A percentile compares a stretch with the other conserved stretches of the same genome.
These are phyloP conservation scores for Silene noctiflora DNA, from an alignment of 179 eudicot species.

Conservation along the genomic window DNA sequence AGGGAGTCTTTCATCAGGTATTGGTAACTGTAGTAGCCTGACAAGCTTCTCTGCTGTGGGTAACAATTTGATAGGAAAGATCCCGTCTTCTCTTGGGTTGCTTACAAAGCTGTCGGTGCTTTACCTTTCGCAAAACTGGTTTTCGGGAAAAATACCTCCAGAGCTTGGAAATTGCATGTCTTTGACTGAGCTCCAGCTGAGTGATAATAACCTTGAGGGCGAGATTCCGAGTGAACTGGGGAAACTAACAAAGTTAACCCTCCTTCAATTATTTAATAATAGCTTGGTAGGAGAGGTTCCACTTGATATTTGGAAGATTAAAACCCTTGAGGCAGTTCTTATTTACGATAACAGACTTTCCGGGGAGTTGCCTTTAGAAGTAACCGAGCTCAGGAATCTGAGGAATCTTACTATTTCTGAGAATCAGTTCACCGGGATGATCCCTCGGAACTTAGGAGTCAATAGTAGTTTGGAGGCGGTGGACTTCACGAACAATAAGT, in stretches of 20 bases:
- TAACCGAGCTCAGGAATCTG: constrained; percentile 47
- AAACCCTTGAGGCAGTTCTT: constrained; percentile 43
- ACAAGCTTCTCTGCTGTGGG: constrained; percentile 33
- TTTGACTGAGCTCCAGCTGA: constrained; percentile 41
- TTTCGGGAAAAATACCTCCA: constrained; percentile 64
- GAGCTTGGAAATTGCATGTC: constrained; percentile 71
- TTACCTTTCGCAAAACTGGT: constrained; percentile 44
- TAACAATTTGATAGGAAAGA: constrained; percentile 54
- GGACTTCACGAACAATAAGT: constrained; percentile 61
- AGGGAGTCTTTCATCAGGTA: constrained; percentile 47
- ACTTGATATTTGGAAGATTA: constrained; percentile 54
- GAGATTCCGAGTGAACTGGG: constrained; percentile 62
- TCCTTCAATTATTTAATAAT: constrained; percentile 44
- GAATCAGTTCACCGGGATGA: constrained; percentile 56
- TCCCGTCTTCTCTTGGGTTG: constrained; percentile 63
- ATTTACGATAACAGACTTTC: constrained; percentile 48
- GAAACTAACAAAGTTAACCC: constrained; percentile 33
- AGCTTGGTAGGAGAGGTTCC: constrained; percentile 64
- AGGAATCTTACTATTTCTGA: constrained; percentile 47
- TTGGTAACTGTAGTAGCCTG: constrained; percentile 62
- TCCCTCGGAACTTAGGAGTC: constrained; percentile 62
- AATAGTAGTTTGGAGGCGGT: constrained; percentile 46
- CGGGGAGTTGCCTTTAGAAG: constrained; percentile 59
- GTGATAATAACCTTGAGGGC: constrained; percentile 58
- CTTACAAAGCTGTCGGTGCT: constrained; percentile 45